Evolutionary conservation across 2,329 filamentous ascomycete genomes (phyloP).

Genomic region (Dactylellina haptotyla): DNA sequence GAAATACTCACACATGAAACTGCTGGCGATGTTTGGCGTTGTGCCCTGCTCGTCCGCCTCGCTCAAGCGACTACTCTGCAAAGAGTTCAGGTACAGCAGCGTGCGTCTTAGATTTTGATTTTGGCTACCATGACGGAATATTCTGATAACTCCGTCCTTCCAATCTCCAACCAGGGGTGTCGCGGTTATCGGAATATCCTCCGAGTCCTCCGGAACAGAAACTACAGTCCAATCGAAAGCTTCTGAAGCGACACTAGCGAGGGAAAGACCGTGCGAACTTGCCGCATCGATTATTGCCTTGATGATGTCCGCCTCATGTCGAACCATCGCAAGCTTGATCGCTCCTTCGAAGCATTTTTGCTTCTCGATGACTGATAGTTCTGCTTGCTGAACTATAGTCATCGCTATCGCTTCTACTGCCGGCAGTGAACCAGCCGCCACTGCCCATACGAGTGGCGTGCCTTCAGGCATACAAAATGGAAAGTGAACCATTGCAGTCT

Average conservation of each 20-base stretch:
- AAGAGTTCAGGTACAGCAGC: slow-evolving; percentile 19
- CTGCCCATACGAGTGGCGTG: slow-evolving; percentile 29
- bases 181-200: slow-evolving; percentile 36
- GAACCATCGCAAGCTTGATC: slow-evolving; percentile 37
- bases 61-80: slow-evolving; percentile 26
- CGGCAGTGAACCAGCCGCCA: slow-evolving; percentile 17
- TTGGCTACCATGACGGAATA: slow-evolving; percentile 18
- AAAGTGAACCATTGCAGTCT: slow-evolving; percentile 35
- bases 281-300: slow-evolving; percentile 38
- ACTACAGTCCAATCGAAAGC: slow-evolving; percentile 46
- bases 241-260: slow-evolving; percentile 35
- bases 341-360: slow-evolving; percentile 34
- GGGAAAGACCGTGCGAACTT: slow-evolving; percentile 20
- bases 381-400: slow-evolving; percentile 14
- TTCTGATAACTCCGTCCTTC: slow-evolving; percentile 27
- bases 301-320: slow-evolving; percentile 42
- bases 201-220: slow-evolving; percentile 32
- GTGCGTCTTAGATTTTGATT: slow-evolving; percentile 27
- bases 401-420: slow-evolving; percentile 20
- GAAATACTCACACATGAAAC: slow-evolving; percentile 29
- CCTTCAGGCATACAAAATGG: slow-evolving; percentile 37
- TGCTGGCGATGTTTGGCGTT: slow-evolving; percentile 6
- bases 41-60: slow-evolving; percentile 2
- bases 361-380: slow-evolving; percentile 2
- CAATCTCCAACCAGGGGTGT: slow-evolving; percentile 36